Conservation (phyloP, 768 basidiomycete genomes). For the Serendipita indica region DNA sequence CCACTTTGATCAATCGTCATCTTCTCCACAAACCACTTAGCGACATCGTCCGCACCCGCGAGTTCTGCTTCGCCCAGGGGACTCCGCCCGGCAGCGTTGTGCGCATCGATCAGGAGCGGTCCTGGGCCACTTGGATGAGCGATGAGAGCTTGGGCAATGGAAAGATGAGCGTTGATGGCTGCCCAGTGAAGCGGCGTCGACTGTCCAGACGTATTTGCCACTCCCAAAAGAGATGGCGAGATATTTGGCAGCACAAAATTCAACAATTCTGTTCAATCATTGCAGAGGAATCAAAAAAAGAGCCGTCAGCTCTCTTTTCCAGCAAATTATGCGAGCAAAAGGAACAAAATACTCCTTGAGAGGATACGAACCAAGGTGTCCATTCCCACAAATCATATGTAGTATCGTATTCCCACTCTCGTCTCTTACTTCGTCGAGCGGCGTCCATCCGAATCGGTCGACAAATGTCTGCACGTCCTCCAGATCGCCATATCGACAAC, state of each 20-base stretch:
- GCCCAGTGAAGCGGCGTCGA: slow-evolving; percentile 93
- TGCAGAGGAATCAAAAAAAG: slow-evolving; percentile 11
- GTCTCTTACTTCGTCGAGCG: slow-evolving; percentile 43
- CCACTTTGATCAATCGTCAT: slow-evolving; percentile 53
- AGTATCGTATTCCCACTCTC: slow-evolving; percentile 64
- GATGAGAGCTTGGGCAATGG: slow-evolving; percentile 44
- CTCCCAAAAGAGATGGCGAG: slow-evolving; percentile 37
- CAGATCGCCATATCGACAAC: slow-evolving; percentile 79
- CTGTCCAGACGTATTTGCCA: slow-evolving; percentile 44
- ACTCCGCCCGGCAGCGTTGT: slow-evolving; percentile 55
- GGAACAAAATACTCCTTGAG: not conserved
- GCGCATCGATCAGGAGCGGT: slow-evolving; percentile 54
- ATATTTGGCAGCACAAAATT: slow-evolving; percentile 53
- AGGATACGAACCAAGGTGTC: slow-evolving; percentile 52
- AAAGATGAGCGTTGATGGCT: slow-evolving; percentile 64
- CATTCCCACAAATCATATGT: slow-evolving; percentile 83
- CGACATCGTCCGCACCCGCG: slow-evolving; percentile 70
- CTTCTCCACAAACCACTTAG: slow-evolving; percentile 64
- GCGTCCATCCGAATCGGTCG: slow-evolving; percentile 35
- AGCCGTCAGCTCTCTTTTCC: slow-evolving; percentile 16
- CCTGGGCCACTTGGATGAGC: slow-evolving; percentile 37
- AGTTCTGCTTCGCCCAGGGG: slow-evolving; percentile 73
- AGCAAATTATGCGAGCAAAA: not conserved
- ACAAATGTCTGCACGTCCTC: slow-evolving; percentile 60
- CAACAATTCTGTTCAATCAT: slow-evolving; percentile 60